These are phyloP conservation scores for Tetradesmus lagerheimii DNA, from an alignment of 139 green algal genomes.

Conservation along the genomic window DNA sequence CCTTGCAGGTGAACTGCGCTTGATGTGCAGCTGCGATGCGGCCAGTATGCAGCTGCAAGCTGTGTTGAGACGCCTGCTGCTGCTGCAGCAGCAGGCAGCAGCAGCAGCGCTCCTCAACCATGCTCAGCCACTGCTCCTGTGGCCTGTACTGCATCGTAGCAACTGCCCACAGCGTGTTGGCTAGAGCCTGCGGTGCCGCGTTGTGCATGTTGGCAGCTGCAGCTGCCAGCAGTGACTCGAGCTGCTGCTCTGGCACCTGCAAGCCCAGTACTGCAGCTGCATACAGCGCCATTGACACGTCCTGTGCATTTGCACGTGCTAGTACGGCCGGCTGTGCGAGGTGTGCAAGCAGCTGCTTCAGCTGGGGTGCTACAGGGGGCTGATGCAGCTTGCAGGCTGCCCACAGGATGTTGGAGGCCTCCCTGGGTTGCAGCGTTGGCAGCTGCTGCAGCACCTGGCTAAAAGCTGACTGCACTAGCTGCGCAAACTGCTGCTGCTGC, in stretches of 20 bases:
- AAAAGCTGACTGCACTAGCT: not conserved
- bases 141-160: constrained; percentile 35
- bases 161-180: constrained; percentile 41
- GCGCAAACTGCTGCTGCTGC: not conserved
- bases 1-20: constrained; percentile 26
- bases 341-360: not conserved
- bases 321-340: not conserved
- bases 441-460: constrained; percentile 19
- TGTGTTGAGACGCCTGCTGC: constrained; percentile 1
- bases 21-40: not conserved
- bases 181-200: constrained; percentile 34
- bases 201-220: not conserved
- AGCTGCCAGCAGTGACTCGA: constrained; percentile 1
- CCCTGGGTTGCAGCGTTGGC: not conserved
- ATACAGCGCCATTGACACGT: constrained; percentile 33
- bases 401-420: constrained; percentile 24
- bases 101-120: not conserved
- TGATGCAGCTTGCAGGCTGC: constrained; percentile 30
- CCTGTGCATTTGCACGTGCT: constrained; percentile 14
- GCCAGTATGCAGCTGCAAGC: not conserved
- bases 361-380: not conserved
- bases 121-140: not conserved
- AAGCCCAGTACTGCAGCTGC: constrained; percentile 2
- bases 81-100: constrained; percentile 5
- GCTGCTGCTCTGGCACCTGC: constrained; percentile 34